These are phyloP conservation scores for Moelleriella libera DNA, from an alignment of 2,329 filamentous ascomycete genomes.

Conservation along the genomic window DNA sequence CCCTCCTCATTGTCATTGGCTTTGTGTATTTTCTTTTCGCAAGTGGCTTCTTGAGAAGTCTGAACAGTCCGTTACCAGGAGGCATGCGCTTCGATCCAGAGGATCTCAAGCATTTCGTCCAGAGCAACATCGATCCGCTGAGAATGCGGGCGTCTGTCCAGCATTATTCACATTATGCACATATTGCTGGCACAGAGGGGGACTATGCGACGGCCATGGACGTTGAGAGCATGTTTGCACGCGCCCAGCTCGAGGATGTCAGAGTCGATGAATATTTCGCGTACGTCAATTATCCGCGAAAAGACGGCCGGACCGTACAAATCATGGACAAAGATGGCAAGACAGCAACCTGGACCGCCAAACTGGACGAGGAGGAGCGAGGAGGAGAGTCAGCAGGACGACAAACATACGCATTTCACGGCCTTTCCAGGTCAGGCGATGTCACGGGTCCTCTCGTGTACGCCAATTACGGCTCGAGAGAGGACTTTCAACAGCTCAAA, in stretches of 20 bases:
- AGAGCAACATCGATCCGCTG: slow-evolving; percentile 55
- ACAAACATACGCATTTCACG: slow-evolving; percentile 74
- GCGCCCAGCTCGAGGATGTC: slow-evolving; percentile 61
- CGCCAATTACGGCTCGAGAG: slow-evolving; percentile 76
- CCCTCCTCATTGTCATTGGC: slow-evolving; percentile 58
- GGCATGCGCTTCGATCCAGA: slow-evolving; percentile 70
- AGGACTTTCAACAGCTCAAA: slow-evolving; percentile 64
- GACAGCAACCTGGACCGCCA: slow-evolving; percentile 59
- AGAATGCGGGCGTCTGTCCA: slow-evolving; percentile 59
- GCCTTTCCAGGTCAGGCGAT: slow-evolving; percentile 74
- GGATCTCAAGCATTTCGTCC: slow-evolving; percentile 61
- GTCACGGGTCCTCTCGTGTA: slow-evolving; percentile 80
- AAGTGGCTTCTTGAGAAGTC: slow-evolving; percentile 63
- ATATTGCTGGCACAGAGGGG: slow-evolving; percentile 88
- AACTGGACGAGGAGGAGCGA: slow-evolving; percentile 63
- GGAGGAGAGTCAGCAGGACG: slow-evolving; percentile 47
- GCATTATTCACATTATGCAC: slow-evolving; percentile 72
- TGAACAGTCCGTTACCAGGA: slow-evolving; percentile 46
- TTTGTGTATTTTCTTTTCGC: slow-evolving; percentile 78
- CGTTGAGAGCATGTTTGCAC: slow-evolving; percentile 62
- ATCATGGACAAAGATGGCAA: slow-evolving; percentile 56
- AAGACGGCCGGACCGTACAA: slow-evolving; percentile 64
- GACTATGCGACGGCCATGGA: slow-evolving; percentile 78
- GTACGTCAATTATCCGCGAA: slow-evolving; percentile 81
- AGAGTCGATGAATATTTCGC: slow-evolving; percentile 68